Base-by-base conservation (phyloP, 2,329 filamentous ascomycete genomes). In the Coniochaeta pulveracea region DNA sequence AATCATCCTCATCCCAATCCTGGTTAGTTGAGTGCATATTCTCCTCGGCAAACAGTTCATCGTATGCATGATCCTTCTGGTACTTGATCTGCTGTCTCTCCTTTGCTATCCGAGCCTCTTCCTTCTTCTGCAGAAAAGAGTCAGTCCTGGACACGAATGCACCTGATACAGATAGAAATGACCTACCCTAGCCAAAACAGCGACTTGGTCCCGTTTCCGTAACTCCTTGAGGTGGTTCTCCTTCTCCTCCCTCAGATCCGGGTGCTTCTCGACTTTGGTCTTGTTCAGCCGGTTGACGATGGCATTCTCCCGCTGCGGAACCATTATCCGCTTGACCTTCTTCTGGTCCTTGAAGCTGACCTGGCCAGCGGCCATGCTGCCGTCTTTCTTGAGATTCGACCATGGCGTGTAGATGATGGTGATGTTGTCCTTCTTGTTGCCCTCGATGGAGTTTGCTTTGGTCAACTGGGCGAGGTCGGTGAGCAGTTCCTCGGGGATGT, bases 241-340 rank as follows among this genome's bases (percentile, higher is more conserved):
- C 52, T 80, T 83, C 61, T 95, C 88, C 51, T 80, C 74, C 37
- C 70, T 66, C 10, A 98, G 62, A 51, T 96, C 85, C 0, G 89
- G 86, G 52, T 79, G 85, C 55, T 79, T 84, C 61, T 96, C 89
- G 21, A 83, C 74, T 46, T 81, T 85, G 22, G 91, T 98, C 69
- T 96, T 98, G 65, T 95, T 96, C 43, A 98, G 73, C n/a, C 91
- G 77, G 62, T 98, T 98, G 62, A 98, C 76, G 49, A 95, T 85
- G 32, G 78, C 63, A 56, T 98, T 98, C 54, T 93, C 84, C 34
- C 89, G 75, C 51, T 79, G 70, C 9, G 76, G 56, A 11, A 98
- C 82, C 37, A 93, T 75, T 37, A 94, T 64, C 45, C 80, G 79
- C 61, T 82, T 88, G 42, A 95, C 86, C 60, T 79, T 80, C 48